These are phyloP conservation scores for Chytridium lagenaria DNA, from an alignment of 371 early-diverging fungal genomes.

Conservation along the genomic window DNA sequence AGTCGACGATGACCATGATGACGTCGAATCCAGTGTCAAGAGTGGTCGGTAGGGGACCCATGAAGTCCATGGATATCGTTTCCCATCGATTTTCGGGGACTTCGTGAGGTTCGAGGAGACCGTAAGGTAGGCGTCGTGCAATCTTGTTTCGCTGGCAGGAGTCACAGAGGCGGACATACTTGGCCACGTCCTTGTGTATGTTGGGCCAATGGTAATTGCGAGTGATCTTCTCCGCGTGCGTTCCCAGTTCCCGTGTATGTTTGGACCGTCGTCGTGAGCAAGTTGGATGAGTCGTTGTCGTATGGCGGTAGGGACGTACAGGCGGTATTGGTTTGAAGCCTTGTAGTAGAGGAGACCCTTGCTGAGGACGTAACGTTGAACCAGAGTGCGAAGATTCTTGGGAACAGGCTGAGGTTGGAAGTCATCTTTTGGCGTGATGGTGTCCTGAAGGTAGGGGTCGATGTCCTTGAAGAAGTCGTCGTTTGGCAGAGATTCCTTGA, in stretches of 20 bases:
- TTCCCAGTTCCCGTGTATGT: too few species aligned
- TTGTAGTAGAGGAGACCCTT: slow-evolving; percentile 23
- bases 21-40: slow-evolving; percentile 30
- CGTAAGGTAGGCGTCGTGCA: not conserved
- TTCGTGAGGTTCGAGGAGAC: slow-evolving; percentile 36
- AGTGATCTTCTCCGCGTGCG: slow-evolving; percentile 17
- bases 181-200: not conserved
- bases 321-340: not conserved
- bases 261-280: too few species aligned
- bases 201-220: slow-evolving; percentile 3
- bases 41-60: too few species aligned
- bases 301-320: slow-evolving; percentile 20
- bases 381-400: not conserved
- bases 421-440: not conserved
- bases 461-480: slow-evolving; percentile 10
- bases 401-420: not conserved
- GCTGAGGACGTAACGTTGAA: slow-evolving; percentile 15
- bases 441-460: too few species aligned
- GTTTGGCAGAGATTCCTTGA: too few species aligned
- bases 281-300: slow-evolving; percentile 12
- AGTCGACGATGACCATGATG: slow-evolving; percentile 29
- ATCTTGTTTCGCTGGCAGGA: not conserved
- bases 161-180: not conserved
- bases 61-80: too few species aligned
- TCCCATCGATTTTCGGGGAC: not conserved